Percentiles rank a stretch among this genome's conserved stretches.
Evolutionary conservation across 805 yeast genomes (phyloP).

Genomic region (Tetrapisispora pingtungensis): DNA sequence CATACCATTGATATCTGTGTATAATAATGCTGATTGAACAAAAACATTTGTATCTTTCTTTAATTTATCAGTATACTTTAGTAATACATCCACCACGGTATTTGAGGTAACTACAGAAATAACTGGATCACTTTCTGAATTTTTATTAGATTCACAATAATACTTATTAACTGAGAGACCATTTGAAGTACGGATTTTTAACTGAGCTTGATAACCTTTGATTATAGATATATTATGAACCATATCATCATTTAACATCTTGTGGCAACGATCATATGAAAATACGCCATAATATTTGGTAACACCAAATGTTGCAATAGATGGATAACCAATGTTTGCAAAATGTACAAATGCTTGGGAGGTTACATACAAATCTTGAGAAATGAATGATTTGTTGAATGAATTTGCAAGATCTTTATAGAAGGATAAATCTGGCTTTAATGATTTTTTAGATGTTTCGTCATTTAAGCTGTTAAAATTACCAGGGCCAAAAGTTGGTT

Average conservation of each 20-base stretch:
- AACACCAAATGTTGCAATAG: constrained; percentile 61
- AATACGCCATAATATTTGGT: constrained; percentile 59
- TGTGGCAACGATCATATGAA: constrained; percentile 58
- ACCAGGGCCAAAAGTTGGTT: constrained; percentile 82
- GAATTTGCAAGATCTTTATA: constrained; percentile 52
- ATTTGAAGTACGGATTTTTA: constrained; percentile 77
- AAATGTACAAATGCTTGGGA: constrained; percentile 59
- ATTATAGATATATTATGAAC: constrained; percentile 40
- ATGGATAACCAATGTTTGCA: constrained; percentile 58
- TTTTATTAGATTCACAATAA: constrained; percentile 47
- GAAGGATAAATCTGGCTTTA: constrained; percentile 50
- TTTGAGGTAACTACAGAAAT: constrained; percentile 56
- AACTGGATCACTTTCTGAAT: constrained; percentile 47
- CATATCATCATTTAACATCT: constrained; percentile 51
- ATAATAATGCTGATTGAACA: constrained; percentile 82
- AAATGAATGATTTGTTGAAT: constrained; percentile 49
- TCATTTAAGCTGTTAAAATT: constrained; percentile 36
- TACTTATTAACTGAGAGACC: constrained; percentile 76
- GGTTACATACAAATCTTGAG: constrained; percentile 67
- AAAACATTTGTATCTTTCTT: constrained; percentile 67
- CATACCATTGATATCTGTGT: constrained; percentile 66
- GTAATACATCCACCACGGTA: constrained; percentile 58
- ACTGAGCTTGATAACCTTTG: constrained; percentile 67
- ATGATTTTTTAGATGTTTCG: constrained; percentile 39
- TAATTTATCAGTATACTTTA: constrained; percentile 62